These are phyloP conservation scores for Rhodotorula taiwanensis DNA, from an alignment of 768 basidiomycete genomes.

Conservation along the genomic window DNA sequence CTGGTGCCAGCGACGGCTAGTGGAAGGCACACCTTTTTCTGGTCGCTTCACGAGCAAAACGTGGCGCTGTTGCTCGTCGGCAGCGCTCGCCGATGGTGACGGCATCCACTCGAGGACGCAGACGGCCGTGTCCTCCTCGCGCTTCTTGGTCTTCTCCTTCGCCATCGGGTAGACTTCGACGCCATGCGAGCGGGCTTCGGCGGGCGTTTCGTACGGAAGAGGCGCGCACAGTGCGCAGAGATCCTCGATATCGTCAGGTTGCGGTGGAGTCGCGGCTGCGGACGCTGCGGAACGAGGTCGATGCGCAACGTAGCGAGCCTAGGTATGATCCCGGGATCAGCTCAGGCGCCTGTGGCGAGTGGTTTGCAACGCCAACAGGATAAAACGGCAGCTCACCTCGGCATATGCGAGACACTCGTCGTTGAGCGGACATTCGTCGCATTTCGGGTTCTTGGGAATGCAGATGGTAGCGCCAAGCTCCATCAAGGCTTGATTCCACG, in stretches of 20 bases:
- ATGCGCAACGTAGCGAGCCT: slow-evolving; percentile 22
- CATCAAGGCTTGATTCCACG: slow-evolving; percentile 66
- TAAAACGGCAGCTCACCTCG: slow-evolving; percentile 39
- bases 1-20: neutral
- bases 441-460: slow-evolving; percentile 65
- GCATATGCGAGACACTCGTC: slow-evolving; percentile 62
- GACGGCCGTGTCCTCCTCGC: slow-evolving; percentile 77
- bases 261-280: accelerated
- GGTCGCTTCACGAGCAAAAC: slow-evolving; percentile 77
- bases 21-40: slow-evolving; percentile 58
- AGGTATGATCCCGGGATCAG: neutral
- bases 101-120: slow-evolving; percentile 77
- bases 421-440: slow-evolving; percentile 63
- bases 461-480: slow-evolving; percentile 92
- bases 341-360: too few relatives aligned
- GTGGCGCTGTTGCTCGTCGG: slow-evolving; percentile 49
- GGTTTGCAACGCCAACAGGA: too few relatives aligned
- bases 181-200: slow-evolving; percentile 10
- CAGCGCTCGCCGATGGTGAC: slow-evolving; percentile 31
- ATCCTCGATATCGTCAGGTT: slow-evolving; percentile 63
- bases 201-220: slow-evolving; percentile 43
- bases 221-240: slow-evolving; percentile 63
- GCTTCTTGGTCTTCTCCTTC: slow-evolving; percentile 67
- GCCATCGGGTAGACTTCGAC: slow-evolving; percentile 86
- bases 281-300: neutral